Percentiles rank a stretch among this genome's conserved stretches.
phyloP scores from a whole-genome alignment of 257 asterid genomes.

The Solanum virginianum region DNA sequence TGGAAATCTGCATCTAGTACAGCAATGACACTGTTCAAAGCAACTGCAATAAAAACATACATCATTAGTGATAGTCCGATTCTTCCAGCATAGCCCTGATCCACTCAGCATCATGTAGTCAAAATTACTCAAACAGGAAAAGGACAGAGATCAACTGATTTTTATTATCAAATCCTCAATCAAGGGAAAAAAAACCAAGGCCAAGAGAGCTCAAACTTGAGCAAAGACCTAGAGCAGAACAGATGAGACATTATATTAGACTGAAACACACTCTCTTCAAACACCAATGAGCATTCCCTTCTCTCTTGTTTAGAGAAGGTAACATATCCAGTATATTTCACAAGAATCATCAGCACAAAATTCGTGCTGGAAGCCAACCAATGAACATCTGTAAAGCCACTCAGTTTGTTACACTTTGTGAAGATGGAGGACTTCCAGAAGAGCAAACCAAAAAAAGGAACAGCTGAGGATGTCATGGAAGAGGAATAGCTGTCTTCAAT shows the following conservation, averaged over 20 bases:
- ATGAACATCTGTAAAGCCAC: not conserved
- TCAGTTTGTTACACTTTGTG: not conserved
- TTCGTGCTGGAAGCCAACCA: not conserved
- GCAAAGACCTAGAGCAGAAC: not conserved
- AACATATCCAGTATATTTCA: not conserved
- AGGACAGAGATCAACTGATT: not conserved
- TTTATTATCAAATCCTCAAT: not conserved
- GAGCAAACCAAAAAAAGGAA: not conserved
- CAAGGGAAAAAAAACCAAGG: not conserved
- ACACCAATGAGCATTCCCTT: not conserved
- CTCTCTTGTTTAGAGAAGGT: not conserved
- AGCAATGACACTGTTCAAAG: slow-evolving; percentile 91
- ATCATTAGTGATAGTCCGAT: slow-evolving; percentile 10
- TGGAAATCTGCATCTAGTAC: slow-evolving; percentile 96
- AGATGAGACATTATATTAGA: not conserved
- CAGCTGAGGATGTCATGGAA: not conserved
- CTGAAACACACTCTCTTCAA: not conserved
- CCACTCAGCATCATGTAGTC: not conserved
- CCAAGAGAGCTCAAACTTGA: not conserved
- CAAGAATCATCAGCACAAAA: not conserved
- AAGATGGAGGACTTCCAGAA: not conserved
- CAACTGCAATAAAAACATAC: slow-evolving; percentile 38
- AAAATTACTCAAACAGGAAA: not conserved
- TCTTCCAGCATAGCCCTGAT: not conserved
- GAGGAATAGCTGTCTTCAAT: not conserved